Evolutionary conservation across 2,329 filamentous ascomycete species (phyloP).

Genomic region (Xylaria sp.): DNA sequence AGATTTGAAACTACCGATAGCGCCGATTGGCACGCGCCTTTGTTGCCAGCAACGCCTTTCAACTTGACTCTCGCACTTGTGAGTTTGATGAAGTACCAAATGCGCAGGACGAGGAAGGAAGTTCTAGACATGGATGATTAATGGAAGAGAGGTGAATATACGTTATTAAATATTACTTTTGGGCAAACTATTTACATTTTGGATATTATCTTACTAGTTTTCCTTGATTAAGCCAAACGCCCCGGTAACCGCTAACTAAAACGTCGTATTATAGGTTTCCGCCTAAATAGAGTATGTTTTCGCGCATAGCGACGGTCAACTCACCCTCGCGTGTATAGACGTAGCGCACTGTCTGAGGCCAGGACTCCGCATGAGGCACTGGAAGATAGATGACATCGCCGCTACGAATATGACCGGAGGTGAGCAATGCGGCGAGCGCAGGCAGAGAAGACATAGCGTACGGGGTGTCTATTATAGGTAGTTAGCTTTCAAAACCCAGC

Average conservation of each 20-base stretch:
- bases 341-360: constrained; percentile 60
- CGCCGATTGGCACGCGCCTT: too few relatives aligned
- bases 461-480: constrained; percentile 48
- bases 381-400: constrained; percentile 64
- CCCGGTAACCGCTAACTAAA: neutral
- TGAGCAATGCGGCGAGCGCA: constrained; percentile 59
- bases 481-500: constrained; percentile 8
- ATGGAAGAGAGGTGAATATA: too few relatives aligned
- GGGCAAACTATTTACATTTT: too few relatives aligned
- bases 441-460: constrained; percentile 57
- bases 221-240: neutral
- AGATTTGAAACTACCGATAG: too few relatives aligned
- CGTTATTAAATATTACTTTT: too few relatives aligned
- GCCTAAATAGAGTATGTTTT: constrained; percentile 62
- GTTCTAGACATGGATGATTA: too few relatives aligned
- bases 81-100: too few relatives aligned
- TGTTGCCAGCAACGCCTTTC: too few relatives aligned
- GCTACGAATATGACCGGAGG: constrained; percentile 56
- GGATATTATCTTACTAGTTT: too few relatives aligned
- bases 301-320: constrained; percentile 51
- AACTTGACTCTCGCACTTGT: too few relatives aligned
- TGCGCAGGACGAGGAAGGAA: too few relatives aligned
- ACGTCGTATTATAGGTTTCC: constrained; percentile 47
- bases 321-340: constrained; percentile 58
- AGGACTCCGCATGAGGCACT: constrained; percentile 60